Conservation (phyloP, 257 asterid species). For the Ocimum tenuiflorum region DNA sequence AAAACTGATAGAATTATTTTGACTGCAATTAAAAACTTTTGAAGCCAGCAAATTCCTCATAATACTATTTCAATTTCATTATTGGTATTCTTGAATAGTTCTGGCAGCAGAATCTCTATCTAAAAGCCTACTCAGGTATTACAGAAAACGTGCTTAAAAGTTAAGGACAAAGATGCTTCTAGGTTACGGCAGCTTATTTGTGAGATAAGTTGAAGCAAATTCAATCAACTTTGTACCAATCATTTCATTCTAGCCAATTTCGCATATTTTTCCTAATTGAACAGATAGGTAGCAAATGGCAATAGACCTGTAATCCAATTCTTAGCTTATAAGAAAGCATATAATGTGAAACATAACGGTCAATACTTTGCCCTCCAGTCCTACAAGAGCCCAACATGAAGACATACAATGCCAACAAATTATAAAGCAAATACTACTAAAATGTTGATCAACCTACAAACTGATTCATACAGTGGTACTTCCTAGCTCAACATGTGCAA, state of each 20-base stretch:
- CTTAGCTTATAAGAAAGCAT: neutral
- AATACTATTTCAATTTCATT: neutral
- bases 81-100: neutral
- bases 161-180: neutral
- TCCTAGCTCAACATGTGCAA: no score
- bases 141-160: neutral
- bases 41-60: neutral
- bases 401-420: neutral
- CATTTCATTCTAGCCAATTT: neutral
- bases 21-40: neutral
- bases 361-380: neutral
- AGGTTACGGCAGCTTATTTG: neutral
- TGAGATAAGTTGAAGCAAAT: neutral
- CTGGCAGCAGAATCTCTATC: neutral
- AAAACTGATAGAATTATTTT: neutral
- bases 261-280: neutral
- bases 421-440: no score
- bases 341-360: neutral
- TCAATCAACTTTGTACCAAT: neutral
- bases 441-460: no score
- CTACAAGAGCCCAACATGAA: neutral
- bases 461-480: no score
- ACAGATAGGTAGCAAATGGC: neutral
- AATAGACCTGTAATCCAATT: neutral
- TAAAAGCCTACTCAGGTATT: neutral